These are phyloP conservation scores for Clonostachys rosea DNA, from an alignment of 2,329 filamentous ascomycete genomes.

Conservation along the genomic window DNA sequence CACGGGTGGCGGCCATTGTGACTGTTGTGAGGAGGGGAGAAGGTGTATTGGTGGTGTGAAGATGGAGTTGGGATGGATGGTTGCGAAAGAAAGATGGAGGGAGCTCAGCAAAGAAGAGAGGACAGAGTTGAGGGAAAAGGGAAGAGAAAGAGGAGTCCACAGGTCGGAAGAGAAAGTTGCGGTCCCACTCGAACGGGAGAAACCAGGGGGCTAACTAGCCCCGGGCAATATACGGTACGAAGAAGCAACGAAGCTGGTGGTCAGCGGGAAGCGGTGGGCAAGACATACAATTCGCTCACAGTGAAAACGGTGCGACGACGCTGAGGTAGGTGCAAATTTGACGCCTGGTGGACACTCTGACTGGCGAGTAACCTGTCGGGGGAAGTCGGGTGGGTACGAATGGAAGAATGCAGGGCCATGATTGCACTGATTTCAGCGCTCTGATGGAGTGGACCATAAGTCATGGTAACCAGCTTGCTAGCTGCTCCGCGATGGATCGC, in stretches of 20 bases:
- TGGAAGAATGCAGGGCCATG: slow-evolving; percentile 1
- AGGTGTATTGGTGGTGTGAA: slow-evolving; percentile 10
- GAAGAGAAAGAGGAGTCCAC: slow-evolving; percentile 33
- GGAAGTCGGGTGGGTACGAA: slow-evolving; percentile 4
- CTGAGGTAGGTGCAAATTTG: slow-evolving; percentile 1
- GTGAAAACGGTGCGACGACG: not conserved
- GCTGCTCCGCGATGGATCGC: too few species aligned
- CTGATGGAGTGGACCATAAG: slow-evolving; percentile 4
- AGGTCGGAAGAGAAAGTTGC: slow-evolving; percentile 19
- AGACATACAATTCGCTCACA: not conserved
- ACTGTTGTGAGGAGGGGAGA: slow-evolving; percentile 40
- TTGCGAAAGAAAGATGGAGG: slow-evolving; percentile 22
- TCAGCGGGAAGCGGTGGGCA: not conserved
- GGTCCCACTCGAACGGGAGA: slow-evolving; percentile 19
- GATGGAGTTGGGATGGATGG: slow-evolving; percentile 22
- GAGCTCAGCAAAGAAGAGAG: slow-evolving; percentile 19
- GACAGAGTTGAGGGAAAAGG: slow-evolving; percentile 17
- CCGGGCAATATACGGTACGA: not conserved
- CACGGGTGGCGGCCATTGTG: slow-evolving; percentile 78
- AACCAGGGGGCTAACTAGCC: not conserved
- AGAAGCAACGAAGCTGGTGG: not conserved
- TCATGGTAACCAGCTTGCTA: slow-evolving; percentile 1
- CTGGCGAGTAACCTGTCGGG: slow-evolving; percentile 2
- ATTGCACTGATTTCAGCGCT: slow-evolving; percentile 1
- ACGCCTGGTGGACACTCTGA: not conserved